phyloP scores from a whole-genome alignment of 768 basidiomycete genomes.

The Crucibulum laeve region DNA sequence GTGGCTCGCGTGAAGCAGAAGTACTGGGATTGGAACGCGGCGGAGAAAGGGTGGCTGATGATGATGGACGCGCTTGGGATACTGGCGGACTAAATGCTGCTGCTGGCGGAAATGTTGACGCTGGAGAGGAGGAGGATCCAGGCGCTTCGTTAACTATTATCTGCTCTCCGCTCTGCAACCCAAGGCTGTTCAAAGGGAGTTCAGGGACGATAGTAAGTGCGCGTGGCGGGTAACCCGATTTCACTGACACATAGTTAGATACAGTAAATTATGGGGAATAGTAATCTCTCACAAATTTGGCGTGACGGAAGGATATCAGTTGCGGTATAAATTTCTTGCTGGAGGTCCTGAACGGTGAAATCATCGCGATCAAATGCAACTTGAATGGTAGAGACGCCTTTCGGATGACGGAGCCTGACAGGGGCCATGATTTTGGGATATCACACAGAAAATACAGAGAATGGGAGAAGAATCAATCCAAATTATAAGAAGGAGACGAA shows the following conservation, averaged over 20 bases:
- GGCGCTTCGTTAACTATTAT: conserved; percentile 64
- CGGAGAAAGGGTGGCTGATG: conserved; percentile 4
- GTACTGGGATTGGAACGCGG: neutral
- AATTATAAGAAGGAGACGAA: too few relatives aligned
- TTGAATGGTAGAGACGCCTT: conserved; percentile 76
- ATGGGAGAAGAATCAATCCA: too few relatives aligned
- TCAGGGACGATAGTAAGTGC: conserved; percentile 68
- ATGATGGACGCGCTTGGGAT: conserved; percentile 3
- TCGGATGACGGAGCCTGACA: conserved; percentile 79
- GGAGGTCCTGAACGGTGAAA: conserved; percentile 70
- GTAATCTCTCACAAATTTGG: too few relatives aligned
- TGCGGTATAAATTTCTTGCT: conserved; percentile 59
- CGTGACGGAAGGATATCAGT: conserved; percentile 69
- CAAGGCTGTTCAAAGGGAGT: conserved; percentile 71
- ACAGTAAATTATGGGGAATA: conserved; percentile 2
- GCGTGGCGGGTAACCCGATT: conserved; percentile 82
- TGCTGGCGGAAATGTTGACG: conserved; percentile 10
- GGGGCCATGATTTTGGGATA: conserved; percentile 51
- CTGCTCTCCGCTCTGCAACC: conserved; percentile 77
- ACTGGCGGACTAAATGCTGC: conserved; percentile 5
- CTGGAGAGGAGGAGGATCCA: conserved; percentile 12
- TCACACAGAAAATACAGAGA: neutral
- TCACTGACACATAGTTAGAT: conserved; percentile 42
- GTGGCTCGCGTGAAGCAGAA: conserved; percentile 9
- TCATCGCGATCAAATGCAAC: conserved; percentile 48